Base-by-base conservation (phyloP, 2,329 filamentous ascomycete species). In the Penicillium sp. region DNA sequence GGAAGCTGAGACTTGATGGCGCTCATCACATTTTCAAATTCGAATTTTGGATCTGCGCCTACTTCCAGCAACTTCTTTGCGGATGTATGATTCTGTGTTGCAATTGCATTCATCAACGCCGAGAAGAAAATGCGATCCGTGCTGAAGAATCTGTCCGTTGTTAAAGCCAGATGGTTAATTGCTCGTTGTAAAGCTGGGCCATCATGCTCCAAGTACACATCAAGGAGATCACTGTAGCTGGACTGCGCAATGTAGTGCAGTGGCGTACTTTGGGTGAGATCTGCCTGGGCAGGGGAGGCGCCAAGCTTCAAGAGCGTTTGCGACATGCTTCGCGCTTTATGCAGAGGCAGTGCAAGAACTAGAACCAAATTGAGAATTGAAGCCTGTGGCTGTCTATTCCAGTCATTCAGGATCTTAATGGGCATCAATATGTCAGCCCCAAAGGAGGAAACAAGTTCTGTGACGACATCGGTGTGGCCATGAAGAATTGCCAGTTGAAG, bases 401-500 rank as follows among this genome's bases (percentile, higher is more conserved):
- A 58, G 4, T 67, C 54, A 23, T 70, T 66, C 10, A 83, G 67
- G 26, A 89, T 80, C 72, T 93, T 93, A 69, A 95, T 80, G 0
- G 91, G 91, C 23, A 92, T 78, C 16, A 93, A 78, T 1, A 89
- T 81, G 71, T 96, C 91, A 4, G 91, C 90, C 8, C 90, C 92
- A 67, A 91, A 95, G 1, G 82, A 82, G 45, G 86, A 80, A 52
- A 90, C 88, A 7, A 96, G 82, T 25, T 85, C 73, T 56, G 87
- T 84, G 14, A 93, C 89, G 11, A 87, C 83, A 4, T 88, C 82
- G 26, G 83, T 78, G 62, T 93, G 87, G 0, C 90, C 91, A 58
- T 85, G 84, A 1, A 90, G 72, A 59, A 96, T 92, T 8, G 92
- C 92, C 27, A 92, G 81, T 71, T 96, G 92, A 5, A 96, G 80